Evolutionary conservation across 1,284 basidiomycete species (phyloP), one percentile per base, ranked within the genome.

Genomic region (Moesziomyces antarcticus): DNA sequence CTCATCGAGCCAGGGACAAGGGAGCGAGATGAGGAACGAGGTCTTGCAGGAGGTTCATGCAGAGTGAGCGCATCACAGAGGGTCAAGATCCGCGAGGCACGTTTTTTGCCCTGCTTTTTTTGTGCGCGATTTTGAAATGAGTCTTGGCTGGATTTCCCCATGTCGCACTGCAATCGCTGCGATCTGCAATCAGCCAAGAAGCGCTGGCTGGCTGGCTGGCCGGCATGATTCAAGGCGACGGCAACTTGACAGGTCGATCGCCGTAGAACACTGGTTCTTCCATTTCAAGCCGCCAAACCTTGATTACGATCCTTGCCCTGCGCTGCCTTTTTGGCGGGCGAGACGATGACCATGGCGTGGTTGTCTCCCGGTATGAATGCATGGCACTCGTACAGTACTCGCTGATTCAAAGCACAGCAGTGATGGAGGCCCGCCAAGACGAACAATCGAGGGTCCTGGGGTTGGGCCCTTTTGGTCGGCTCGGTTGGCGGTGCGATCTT

Each of bases 31-130:
- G 37, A 33, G 30, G 37, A 27, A 6, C 37, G 14, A 40, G 6
- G 37, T 7, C 7, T 16, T 8, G 16, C 18, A 14, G 21, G 35
- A 48, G 33, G 13, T 11, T 60, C 25, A 54, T 61, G 59, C 59
- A 49, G 41, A 44, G 42, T 61, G 59, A 61, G 50, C 59, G 52
- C 51, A 61, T 61, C 30, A 24, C 42, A 48, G 18, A 49, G 44
- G 20, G 11, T 24, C 25, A 27, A 16, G 58, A 60, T 60, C 58
- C 42, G 58, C 58, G n/a, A 60, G 46, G 14, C 42, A 50, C 25
- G 27, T 40, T 40, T 40, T 40, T 6, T 16, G 35, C 48, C 7
- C 1, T 4, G n/a, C 13, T n/a, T 18, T 40, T 40, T 40, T 40
- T 40, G 16, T 40, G 37, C 6, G 16, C 37, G 16, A 14, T 16